A percentile compares a stretch with the other conserved stretches of the same genome.
phyloP scores from a whole-genome alignment of 2,329 filamentous ascomycete species.

The Xylaria digitata region DNA sequence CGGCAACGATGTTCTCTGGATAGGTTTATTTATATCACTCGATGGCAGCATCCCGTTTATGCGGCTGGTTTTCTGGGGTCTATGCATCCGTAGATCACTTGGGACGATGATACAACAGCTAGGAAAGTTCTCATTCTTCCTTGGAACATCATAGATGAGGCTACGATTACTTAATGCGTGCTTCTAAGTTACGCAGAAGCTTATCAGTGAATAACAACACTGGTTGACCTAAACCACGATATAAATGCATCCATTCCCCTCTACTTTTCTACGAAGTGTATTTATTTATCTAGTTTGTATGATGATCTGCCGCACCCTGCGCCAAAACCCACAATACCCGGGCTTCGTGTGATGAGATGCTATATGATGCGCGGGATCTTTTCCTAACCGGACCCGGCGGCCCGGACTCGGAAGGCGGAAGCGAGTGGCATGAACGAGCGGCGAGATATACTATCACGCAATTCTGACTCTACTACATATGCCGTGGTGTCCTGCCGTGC shows the following conservation, averaged over 20 bases:
- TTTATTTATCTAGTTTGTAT: neutral
- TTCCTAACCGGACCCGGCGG: slow-evolving; percentile 11
- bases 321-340: neutral
- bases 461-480: neutral
- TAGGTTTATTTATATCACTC: neutral
- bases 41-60: neutral
- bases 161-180: neutral
- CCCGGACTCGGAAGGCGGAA: neutral
- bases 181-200: neutral
- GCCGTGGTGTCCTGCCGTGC: no score
- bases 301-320: slow-evolving; percentile 6
- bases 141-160: neutral
- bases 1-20: neutral
- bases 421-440: neutral
- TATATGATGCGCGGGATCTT: slow-evolving; percentile 19
- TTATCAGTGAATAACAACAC: neutral
- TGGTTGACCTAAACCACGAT: neutral
- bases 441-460: neutral
- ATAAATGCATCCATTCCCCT: neutral
- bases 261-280: no score
- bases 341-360: slow-evolving; percentile 1
- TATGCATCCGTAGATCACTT: neutral
- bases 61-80: neutral
- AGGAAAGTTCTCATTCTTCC: neutral
- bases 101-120: neutral